These are phyloP conservation scores for Arthroderma sp. DNA, from an alignment of 2,329 filamentous ascomycete genomes.

Conservation along the genomic window DNA sequence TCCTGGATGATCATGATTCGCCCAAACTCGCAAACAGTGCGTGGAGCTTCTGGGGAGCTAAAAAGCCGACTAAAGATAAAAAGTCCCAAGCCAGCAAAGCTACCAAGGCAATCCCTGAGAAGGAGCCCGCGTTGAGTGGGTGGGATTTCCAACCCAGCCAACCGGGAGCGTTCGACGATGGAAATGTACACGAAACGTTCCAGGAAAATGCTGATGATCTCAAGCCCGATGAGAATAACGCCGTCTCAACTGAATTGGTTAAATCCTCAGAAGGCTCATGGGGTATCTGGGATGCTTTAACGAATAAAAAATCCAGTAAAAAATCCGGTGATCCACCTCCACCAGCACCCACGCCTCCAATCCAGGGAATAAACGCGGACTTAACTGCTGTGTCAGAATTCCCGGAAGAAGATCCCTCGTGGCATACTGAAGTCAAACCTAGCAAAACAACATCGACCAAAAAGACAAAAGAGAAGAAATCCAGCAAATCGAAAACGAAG, in stretches of 20 bases:
- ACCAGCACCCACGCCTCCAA: conserved; percentile 35
- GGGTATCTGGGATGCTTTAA: conserved; percentile 24
- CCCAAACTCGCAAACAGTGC: background rate
- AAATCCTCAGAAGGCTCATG: conserved; percentile 14
- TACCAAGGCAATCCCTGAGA: background rate
- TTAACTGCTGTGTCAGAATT: background rate
- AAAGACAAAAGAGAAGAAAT: background rate
- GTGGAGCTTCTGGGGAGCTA: conserved; percentile 7
- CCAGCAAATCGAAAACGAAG: conserved; percentile 2
- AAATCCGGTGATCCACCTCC: conserved; percentile 36
- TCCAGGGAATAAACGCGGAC: background rate
- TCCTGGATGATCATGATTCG: too few species aligned
- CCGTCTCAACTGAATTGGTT: conserved; percentile 8
- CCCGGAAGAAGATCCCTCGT: conserved; percentile 1
- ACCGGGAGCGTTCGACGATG: background rate
- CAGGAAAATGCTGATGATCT: background rate
- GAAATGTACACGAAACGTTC: background rate
- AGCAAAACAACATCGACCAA: too few species aligned
- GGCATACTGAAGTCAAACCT: background rate
- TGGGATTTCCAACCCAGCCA: background rate
- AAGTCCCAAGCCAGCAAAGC: conserved; percentile 1
- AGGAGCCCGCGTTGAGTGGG: conserved; percentile 16
- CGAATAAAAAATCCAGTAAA: conserved; percentile 37
- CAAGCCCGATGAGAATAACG: conserved; percentile 6
- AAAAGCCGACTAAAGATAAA: conserved; percentile 6